Conservation (phyloP, 2,329 filamentous ascomycete species). For the Laburnicola sp. region DNA sequence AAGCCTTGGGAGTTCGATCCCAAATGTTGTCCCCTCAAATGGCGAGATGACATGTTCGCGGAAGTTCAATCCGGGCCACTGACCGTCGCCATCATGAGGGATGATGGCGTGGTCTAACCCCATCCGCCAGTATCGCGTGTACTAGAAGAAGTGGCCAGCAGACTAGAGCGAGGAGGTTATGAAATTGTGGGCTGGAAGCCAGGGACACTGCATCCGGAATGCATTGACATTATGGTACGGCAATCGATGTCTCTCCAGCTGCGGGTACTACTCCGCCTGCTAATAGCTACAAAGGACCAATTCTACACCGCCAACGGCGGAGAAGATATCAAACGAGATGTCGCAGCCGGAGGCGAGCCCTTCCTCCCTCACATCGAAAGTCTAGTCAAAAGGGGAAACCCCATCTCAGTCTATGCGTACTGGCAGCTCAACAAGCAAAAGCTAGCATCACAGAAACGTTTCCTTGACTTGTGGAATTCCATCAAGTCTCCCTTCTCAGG, state of each 20-base stretch:
- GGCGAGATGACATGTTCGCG: constrained; percentile 54
- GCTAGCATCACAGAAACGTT: constrained; percentile 56
- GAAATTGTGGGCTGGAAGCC: constrained; percentile 58
- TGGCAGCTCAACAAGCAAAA: constrained; percentile 69
- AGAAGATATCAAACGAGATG: constrained; percentile 62
- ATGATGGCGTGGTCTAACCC: constrained; percentile 59
- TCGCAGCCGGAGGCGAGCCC: constrained; percentile 61
- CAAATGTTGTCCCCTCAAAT: constrained; percentile 57
- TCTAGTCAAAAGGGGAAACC: constrained; percentile 55
- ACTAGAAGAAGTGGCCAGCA: constrained; percentile 44
- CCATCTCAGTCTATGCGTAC: constrained; percentile 65
- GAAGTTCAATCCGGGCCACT: constrained; percentile 50
- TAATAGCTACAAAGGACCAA: constrained; percentile 50
- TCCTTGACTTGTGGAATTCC: constrained; percentile 62
- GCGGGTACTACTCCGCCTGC: background rate
- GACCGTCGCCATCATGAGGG: constrained; percentile 54
- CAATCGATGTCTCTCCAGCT: background rate
- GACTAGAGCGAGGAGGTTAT: constrained; percentile 55
- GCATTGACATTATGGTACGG: constrained; percentile 58
- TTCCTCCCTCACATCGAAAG: constrained; percentile 54
- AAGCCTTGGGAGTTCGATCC: constrained; percentile 60
- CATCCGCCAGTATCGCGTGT: constrained; percentile 59
- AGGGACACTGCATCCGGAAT: constrained; percentile 56
- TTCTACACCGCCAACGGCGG: constrained; percentile 67
- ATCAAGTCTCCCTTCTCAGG: constrained; percentile 51